A percentile compares a stretch with the other conserved stretches of the same genome.
These are phyloP conservation scores for Zalaria obscura DNA, from an alignment of 2,329 filamentous ascomycete species.

Conservation along the genomic window DNA sequence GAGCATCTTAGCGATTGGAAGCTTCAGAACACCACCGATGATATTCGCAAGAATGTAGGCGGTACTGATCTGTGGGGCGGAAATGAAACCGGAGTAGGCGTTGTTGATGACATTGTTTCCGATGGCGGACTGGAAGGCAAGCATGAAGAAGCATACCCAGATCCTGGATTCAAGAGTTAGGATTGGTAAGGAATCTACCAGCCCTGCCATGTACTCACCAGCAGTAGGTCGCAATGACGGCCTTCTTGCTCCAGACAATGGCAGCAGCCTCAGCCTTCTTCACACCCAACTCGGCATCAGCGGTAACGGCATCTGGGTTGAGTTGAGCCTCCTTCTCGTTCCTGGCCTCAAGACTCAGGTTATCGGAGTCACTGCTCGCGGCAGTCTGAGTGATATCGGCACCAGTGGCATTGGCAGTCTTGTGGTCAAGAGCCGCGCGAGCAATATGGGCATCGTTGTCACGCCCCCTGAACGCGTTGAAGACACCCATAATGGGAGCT, in stretches of 20 bases:
- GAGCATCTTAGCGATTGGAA: conserved; percentile 9
- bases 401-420: conserved; percentile 4
- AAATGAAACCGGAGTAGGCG: conserved; percentile 16
- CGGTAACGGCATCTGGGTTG: conserved; percentile 15
- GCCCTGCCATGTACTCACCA: conserved; percentile 8
- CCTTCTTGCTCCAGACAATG: conserved; percentile 15
- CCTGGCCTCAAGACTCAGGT: conserved; percentile 14
- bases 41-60: conserved; percentile 7
- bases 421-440: conserved; percentile 1
- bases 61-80: conserved; percentile 11
- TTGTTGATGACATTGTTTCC: conserved; percentile 14
- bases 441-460: conserved; percentile 2
- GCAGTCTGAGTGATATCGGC: conserved; percentile 4
- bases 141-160: conserved; percentile 22
- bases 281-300: conserved; percentile 13
- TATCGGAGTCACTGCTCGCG: conserved; percentile 9
- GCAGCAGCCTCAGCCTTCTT: conserved; percentile 18
- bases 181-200: neutral
- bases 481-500: conserved; percentile 2
- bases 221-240: conserved; percentile 12
- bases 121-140: conserved; percentile 19
- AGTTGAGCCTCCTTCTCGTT: conserved; percentile 16
- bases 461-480: neutral
- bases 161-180: conserved; percentile 13
- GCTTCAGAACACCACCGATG: conserved; percentile 9